A percentile compares a stretch with the other conserved stretches of the same genome.
Evolutionary conservation across 768 basidiomycete species (phyloP).

Genomic region (Russula emetica): DNA sequence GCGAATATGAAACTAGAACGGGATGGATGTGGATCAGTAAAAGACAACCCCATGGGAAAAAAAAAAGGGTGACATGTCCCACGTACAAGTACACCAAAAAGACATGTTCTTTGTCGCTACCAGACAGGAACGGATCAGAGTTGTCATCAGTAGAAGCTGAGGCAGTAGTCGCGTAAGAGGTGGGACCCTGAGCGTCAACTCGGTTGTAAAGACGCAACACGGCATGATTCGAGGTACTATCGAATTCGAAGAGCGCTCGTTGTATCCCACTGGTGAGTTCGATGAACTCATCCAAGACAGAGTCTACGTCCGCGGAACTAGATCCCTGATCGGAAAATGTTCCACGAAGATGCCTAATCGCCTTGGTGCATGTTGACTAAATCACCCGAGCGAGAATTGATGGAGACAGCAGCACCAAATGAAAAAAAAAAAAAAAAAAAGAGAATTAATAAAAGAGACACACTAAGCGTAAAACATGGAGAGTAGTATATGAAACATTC

Average conservation of each 20-base stretch:
- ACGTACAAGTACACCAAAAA: slow-evolving; percentile 91
- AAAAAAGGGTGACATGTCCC: not conserved
- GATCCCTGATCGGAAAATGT: slow-evolving; percentile 52
- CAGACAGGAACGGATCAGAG: slow-evolving; percentile 36
- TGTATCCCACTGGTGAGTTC: slow-evolving; percentile 64
- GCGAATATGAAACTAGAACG: slow-evolving; percentile 85
- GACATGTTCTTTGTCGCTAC: slow-evolving; percentile 71
- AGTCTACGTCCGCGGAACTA: slow-evolving; percentile 33
- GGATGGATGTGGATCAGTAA: slow-evolving; percentile 1
- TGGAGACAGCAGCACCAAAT: not conserved
- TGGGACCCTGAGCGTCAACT: slow-evolving; percentile 36
- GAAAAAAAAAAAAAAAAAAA: not conserved
- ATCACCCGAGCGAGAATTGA: not conserved
- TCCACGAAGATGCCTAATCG: slow-evolving; percentile 59
- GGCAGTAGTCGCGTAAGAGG: slow-evolving; percentile 28
- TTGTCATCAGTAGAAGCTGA: slow-evolving; percentile 36
- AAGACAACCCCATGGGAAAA: not conserved
- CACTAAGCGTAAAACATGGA: not conserved
- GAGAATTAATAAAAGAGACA: too few species aligned
- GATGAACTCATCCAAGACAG: slow-evolving; percentile 57
- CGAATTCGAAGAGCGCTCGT: slow-evolving; percentile 65
- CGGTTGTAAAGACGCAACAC: slow-evolving; percentile 69
- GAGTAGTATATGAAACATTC: not conserved
- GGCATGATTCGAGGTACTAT: slow-evolving; percentile 80
- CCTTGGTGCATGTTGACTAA: slow-evolving; percentile 57